Evolutionary conservation across 202 grass and related monocot species (phyloP).

Genomic region (Zizania palustris): DNA sequence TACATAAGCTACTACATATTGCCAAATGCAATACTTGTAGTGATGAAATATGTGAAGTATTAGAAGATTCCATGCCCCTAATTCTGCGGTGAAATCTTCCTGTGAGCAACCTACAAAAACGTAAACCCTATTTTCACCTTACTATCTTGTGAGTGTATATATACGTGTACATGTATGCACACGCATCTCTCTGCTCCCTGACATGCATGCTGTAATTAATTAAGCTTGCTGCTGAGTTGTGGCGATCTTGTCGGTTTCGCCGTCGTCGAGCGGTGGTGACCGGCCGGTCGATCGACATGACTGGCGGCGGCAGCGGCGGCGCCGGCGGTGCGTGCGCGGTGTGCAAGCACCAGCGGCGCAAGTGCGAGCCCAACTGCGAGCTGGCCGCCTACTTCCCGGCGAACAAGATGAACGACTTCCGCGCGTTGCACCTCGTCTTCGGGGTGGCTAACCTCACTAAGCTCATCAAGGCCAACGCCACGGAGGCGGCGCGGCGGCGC

Average conservation of each 20-base stretch:
- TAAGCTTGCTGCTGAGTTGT: background rate
- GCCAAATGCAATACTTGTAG: background rate
- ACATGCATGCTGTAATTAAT: background rate
- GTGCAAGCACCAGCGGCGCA: slow-evolving; percentile 90
- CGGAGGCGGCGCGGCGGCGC: slow-evolving; percentile 44
- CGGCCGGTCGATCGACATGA: slow-evolving; percentile 31
- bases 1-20: background rate
- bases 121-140: slow-evolving; percentile 63
- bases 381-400: slow-evolving; percentile 78
- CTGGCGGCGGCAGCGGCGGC: slow-evolving; percentile 40
- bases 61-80: slow-evolving; percentile 44
- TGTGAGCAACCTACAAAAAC: slow-evolving; percentile 77
- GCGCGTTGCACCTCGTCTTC: slow-evolving; percentile 72
- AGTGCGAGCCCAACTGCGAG: slow-evolving; percentile 80
- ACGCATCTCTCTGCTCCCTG: slow-evolving; percentile 25
- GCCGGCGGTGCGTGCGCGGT: slow-evolving; percentile 66
- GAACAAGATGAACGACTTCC: slow-evolving; percentile 71
- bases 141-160: slow-evolving; percentile 56
- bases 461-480: slow-evolving; percentile 76
- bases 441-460: slow-evolving; percentile 81
- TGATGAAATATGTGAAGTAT: background rate
- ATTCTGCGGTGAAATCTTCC: slow-evolving; percentile 54
- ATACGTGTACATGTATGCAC: background rate
- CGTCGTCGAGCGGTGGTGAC: background rate
- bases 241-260: background rate